Evolutionary conservation across 2,329 filamentous ascomycete genomes (phyloP).

Genomic region (Diplodia intermedia): DNA sequence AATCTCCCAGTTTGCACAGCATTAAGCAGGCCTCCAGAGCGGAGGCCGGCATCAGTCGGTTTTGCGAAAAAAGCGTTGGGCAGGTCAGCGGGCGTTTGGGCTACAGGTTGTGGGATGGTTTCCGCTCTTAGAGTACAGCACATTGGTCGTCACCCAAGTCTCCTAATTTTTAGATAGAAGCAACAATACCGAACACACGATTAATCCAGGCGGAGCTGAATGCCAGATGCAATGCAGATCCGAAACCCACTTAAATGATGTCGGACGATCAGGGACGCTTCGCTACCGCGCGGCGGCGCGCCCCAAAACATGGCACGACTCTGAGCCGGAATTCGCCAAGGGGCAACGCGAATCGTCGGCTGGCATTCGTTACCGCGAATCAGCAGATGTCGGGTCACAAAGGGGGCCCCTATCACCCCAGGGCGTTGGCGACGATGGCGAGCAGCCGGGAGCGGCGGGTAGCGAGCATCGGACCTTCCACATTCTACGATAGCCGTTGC

Average conservation of each 20-base stretch:
- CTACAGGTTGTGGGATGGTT: not conserved
- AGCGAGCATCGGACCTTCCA: not conserved
- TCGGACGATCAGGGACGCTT: slow-evolving; percentile 28
- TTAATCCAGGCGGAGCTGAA: not conserved
- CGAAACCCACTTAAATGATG: slow-evolving; percentile 26
- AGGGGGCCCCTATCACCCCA: slow-evolving; percentile 24
- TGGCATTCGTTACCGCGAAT: slow-evolving; percentile 3
- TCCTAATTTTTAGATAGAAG: slow-evolving; percentile 17
- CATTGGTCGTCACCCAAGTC: slow-evolving; percentile 10
- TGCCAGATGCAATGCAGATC: slow-evolving; percentile 25
- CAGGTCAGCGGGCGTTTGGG: slow-evolving; percentile 23
- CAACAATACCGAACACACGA: not conserved
- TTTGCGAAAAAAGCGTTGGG: slow-evolving; percentile 17
- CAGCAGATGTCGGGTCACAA: slow-evolving; percentile 25
- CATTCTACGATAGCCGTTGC: not conserved
- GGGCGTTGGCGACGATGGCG: not conserved
- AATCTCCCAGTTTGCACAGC: slow-evolving; percentile 23
- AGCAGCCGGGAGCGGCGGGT: not conserved
- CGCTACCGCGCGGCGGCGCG: slow-evolving; percentile 17
- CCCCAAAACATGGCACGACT: slow-evolving; percentile 26
- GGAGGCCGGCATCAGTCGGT: not conserved
- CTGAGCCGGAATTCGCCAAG: slow-evolving; percentile 19
- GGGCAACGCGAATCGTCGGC: slow-evolving; percentile 16
- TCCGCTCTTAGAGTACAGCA: slow-evolving; percentile 5
- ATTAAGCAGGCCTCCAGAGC: not conserved